phyloP scores from a whole-genome alignment of 305 asterid genomes.

The Fraxinus platypoda region DNA sequence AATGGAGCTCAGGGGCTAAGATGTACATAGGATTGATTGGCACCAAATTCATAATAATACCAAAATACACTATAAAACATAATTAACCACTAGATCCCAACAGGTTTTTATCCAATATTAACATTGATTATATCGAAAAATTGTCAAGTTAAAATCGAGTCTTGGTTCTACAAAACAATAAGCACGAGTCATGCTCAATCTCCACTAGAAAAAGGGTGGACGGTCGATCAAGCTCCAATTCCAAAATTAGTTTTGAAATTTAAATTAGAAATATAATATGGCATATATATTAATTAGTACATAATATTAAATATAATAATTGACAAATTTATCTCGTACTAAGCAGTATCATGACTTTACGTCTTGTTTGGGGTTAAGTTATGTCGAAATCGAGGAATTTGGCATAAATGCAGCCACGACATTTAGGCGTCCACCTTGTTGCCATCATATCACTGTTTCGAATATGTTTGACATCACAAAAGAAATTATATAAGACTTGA shows the following conservation, averaged over 20 bases:
- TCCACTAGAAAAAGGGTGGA: not conserved
- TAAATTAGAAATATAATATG: too few species aligned
- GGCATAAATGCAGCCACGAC: not conserved
- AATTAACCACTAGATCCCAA: not conserved
- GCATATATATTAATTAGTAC: not conserved
- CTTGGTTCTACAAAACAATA: not conserved
- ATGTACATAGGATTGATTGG: too few species aligned
- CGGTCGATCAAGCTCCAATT: too few species aligned
- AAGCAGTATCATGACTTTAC: not conserved
- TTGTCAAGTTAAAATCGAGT: not conserved
- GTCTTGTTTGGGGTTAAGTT: not conserved
- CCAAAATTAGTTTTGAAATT: not conserved
- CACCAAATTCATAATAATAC: not conserved
- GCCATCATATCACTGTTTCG: conserved; percentile 38
- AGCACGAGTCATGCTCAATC: not conserved
- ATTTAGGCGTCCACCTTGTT: not conserved
- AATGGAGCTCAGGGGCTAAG: too few species aligned
- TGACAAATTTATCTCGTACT: not conserved
- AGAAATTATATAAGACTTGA: not conserved
- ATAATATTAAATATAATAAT: not conserved
- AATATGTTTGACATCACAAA: conserved; percentile 25
- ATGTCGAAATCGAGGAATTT: not conserved
- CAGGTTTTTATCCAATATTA: not conserved
- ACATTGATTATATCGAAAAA: not conserved
- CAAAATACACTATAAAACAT: too few species aligned